Percentiles rank a stretch among this genome's conserved stretches.
These are phyloP conservation scores for Voacanga thouarsii DNA, from an alignment of 257 asterid genomes.

Conservation along the genomic window DNA sequence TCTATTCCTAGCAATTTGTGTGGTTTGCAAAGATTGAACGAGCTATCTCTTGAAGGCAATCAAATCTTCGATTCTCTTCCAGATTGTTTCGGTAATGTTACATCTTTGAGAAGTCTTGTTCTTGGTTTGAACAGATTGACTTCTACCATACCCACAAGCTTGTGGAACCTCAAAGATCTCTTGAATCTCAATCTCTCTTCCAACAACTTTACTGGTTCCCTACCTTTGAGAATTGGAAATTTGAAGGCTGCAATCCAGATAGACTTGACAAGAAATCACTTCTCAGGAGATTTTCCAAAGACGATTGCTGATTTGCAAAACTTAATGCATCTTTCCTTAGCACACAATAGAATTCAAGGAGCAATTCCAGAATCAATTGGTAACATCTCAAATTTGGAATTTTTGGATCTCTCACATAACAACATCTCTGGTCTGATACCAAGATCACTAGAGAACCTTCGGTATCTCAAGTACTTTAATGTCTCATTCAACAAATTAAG, in stretches of 20 bases:
- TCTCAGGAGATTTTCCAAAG: background rate
- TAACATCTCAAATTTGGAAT: no score
- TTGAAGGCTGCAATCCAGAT: background rate
- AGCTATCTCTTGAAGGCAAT: background rate
- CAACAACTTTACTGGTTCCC: background rate
- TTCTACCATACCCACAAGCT: background rate
- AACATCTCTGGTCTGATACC: background rate
- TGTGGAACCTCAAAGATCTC: conserved; percentile 4
- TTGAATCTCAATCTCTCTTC: background rate
- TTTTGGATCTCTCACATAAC: conserved; percentile 2
- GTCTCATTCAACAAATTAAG: no score
- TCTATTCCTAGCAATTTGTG: background rate
- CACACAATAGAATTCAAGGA: background rate
- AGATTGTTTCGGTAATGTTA: background rate
- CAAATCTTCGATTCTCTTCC: background rate
- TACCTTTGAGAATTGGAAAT: background rate
- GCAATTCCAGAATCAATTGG: conserved; percentile 3
- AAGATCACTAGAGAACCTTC: background rate
- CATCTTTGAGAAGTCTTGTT: background rate
- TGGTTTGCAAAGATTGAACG: background rate
- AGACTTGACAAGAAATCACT: background rate
- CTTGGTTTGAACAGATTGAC: background rate
- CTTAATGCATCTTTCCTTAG: background rate
- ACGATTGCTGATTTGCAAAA: background rate
- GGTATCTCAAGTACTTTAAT: no score